A percentile compares a stretch with the other conserved stretches of the same genome.
phyloP scores from a whole-genome alignment of 441 rosid species.

The Macaranga tanarius region DNA sequence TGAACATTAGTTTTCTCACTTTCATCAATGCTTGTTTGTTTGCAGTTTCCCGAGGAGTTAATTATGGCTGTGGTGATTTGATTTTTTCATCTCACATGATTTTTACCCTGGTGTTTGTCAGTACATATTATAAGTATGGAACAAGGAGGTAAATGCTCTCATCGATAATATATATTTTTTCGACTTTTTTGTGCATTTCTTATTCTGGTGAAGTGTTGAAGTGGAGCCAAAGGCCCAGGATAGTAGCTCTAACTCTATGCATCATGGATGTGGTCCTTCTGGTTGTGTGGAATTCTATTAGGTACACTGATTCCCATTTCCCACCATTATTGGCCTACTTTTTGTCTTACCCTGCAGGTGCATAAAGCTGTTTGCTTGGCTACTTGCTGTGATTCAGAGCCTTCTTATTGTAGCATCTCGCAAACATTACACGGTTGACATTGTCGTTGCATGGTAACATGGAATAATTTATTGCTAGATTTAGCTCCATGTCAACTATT shows the following conservation, averaged over 20 bases:
- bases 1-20: not conserved
- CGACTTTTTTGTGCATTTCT: not conserved
- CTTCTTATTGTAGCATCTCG: slow-evolving; percentile 85
- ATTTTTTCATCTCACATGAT: slow-evolving; percentile 98
- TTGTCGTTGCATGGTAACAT: slow-evolving; percentile 89
- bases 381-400: slow-evolving; percentile 72
- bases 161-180: not conserved
- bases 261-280: not conserved
- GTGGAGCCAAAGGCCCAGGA: not conserved
- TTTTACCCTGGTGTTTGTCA: slow-evolving; percentile 88
- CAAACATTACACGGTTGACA: slow-evolving; percentile 88
- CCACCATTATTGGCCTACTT: not conserved
- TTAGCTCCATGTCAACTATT: not conserved
- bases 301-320: not conserved
- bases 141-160: slow-evolving; percentile 54
- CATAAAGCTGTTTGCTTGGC: slow-evolving; percentile 79
- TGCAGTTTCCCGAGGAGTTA: slow-evolving; percentile 88
- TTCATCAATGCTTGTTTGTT: slow-evolving; percentile 23
- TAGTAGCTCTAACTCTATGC: not conserved
- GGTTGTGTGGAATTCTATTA: not conserved
- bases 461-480: not conserved
- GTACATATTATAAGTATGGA: slow-evolving; percentile 82
- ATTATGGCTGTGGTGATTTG: slow-evolving; percentile 93
- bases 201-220: not conserved
- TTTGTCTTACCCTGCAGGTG: slow-evolving; percentile 44